Conservation (phyloP, 2,329 filamentous ascomycete genomes). For the Ustulina deusta region DNA sequence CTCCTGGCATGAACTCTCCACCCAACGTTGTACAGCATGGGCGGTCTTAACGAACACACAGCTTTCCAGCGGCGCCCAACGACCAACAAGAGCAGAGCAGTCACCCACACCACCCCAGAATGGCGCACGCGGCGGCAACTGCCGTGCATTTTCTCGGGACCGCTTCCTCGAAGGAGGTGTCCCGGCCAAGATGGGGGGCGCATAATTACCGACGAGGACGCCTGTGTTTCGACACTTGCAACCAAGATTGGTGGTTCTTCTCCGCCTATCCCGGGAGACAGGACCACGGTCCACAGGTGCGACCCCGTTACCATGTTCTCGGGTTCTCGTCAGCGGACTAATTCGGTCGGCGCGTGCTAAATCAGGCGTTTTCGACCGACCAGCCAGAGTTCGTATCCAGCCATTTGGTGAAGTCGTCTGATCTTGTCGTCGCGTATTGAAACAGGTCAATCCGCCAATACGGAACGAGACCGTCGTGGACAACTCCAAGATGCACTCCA, state of each 20-base stretch:
- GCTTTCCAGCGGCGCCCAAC: constrained; percentile 2
- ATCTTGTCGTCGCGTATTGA: neutral
- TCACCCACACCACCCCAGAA: constrained; percentile 24
- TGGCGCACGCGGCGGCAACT: constrained; percentile 17
- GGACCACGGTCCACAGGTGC: constrained; percentile 25
- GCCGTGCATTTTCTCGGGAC: constrained; percentile 17
- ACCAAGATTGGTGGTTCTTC: constrained; percentile 6
- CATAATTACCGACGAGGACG: constrained; percentile 18
- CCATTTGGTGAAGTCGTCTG: constrained; percentile 1
- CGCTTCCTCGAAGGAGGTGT: neutral
- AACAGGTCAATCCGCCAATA: constrained; percentile 5
- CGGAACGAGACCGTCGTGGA: neutral
- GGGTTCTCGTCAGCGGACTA: constrained; percentile 23
- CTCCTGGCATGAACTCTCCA: constrained; percentile 19
- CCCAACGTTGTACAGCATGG: constrained; percentile 22
- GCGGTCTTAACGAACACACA: constrained; percentile 1
- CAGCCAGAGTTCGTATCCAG: constrained; percentile 13
- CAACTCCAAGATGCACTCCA: constrained; percentile 14
- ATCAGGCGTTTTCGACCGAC: constrained; percentile 2
- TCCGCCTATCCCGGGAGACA: constrained; percentile 26
- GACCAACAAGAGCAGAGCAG: constrained; percentile 11
- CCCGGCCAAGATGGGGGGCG: constrained; percentile 5
- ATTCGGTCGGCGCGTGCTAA: constrained; percentile 21
- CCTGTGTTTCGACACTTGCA: neutral
- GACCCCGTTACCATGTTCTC: constrained; percentile 32